phyloP scores from a whole-genome alignment of 257 asterid genomes.

The Ehretia macrophylla region DNA sequence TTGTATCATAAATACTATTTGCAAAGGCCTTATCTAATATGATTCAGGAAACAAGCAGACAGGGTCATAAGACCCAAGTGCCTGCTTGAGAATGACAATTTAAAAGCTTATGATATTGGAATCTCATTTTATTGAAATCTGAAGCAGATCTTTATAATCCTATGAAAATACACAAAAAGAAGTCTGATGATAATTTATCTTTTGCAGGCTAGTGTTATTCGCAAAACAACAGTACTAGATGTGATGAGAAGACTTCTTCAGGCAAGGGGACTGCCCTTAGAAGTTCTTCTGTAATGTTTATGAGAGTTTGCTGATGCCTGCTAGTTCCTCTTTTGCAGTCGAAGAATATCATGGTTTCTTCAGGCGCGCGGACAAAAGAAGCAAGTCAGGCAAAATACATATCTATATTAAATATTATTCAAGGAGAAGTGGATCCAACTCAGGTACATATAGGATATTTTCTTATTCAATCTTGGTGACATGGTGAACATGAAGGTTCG shows the following conservation, averaged over 20 bases:
- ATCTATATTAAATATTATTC: conserved; percentile 90
- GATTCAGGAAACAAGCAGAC: no score
- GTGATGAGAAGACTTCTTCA: conserved; percentile 99
- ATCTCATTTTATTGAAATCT: conserved; percentile 4
- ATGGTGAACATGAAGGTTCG: neutral
- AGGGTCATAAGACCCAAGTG: no score
- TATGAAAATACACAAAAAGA: neutral
- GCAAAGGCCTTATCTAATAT: no score
- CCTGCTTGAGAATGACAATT: neutral
- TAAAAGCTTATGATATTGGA: neutral
- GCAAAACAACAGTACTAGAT: conserved; percentile 96
- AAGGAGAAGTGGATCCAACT: conserved; percentile 99
- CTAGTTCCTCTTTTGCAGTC: conserved; percentile 52
- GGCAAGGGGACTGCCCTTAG: conserved; percentile 40
- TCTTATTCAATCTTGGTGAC: conserved; percentile 2
- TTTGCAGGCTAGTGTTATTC: conserved; percentile 90
- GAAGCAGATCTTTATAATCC: conserved; percentile 5
- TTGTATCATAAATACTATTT: no score
- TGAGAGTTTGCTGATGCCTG: conserved; percentile 12
- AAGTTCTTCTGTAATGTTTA: conserved; percentile 11
- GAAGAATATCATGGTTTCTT: conserved; percentile 95
- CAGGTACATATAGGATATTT: conserved; percentile 55
- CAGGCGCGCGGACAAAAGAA: conserved; percentile 85
- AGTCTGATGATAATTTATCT: conserved; percentile 21
- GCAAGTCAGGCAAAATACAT: conserved; percentile 98